Base-by-base conservation (phyloP, 2,329 filamentous ascomycete genomes). In the Hirsutella rhossiliensis region DNA sequence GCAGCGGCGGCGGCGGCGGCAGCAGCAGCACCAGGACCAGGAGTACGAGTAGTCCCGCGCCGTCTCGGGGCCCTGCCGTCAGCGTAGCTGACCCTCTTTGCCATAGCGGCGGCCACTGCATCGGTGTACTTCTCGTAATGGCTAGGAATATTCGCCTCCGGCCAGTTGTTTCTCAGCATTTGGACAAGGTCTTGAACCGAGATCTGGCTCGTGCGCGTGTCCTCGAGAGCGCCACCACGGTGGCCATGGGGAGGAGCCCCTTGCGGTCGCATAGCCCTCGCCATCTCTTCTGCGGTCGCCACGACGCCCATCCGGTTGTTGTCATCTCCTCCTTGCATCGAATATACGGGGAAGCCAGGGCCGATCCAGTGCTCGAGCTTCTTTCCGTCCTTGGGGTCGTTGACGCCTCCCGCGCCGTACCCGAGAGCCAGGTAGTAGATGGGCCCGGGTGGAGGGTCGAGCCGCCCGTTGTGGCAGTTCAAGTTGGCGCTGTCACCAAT, bases 401-500 rank as follows among this genome's bases (percentile, higher is more conserved):
- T 27, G 11, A 62, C 55, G 9, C 59, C 61, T 1, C 18, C 30
- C 8, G 54, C 48, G 0, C 61, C 59, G 38, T 57, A 62, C 0
- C 60, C 58, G 15, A 55, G 27, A 3, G 50, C 54, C 20, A 57
- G 55, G 43, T 66, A 68, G 44, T 67, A 68, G 20, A 61, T 39
- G 0, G 57, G 50, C 3, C 58, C 52, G 11, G 55, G 54, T 3
- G 18, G 11, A 3, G 47, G 42, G 1, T 45, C 2, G 12, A 55
- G 23, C 5, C 52, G 42, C 1, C 49, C 46, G 3, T 47, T 46
- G 43, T 54, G 42, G 42, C 47, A 51, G 48, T 51, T 48, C 5
- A n/a, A 17, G 12, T 31, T 42, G 27, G 46, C 44, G 11, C 45
- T 45, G 5, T 34, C 45, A 3, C 5, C 2, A 0, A 41, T 20